Evolutionary conservation across 768 basidiomycete species (phyloP).

Genomic region (Collybiopsis confluens): DNA sequence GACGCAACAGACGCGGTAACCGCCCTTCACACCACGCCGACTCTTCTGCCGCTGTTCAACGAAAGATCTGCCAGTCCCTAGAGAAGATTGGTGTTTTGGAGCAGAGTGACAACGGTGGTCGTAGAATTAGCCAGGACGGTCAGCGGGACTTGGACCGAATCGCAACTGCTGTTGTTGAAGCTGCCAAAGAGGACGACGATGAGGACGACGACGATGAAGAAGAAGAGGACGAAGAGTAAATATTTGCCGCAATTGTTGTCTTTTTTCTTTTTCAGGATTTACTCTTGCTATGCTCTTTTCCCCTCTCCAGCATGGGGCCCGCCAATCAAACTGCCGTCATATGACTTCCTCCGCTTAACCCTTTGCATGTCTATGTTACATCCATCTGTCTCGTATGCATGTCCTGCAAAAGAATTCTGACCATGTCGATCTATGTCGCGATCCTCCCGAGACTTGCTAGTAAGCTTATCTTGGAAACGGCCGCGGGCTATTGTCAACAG

Average conservation of each 20-base stretch:
- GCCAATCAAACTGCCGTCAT: neutral
- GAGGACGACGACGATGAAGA: slow-evolving; percentile 72
- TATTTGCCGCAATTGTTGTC: neutral
- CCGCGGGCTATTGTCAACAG: no score
- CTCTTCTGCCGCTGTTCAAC: slow-evolving; percentile 84
- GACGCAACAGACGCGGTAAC: slow-evolving; percentile 92
- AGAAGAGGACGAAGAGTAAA: slow-evolving; percentile 57
- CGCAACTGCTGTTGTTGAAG: slow-evolving; percentile 84
- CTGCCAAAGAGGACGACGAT: slow-evolving; percentile 66
- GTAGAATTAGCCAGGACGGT: slow-evolving; percentile 95
- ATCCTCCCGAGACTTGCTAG: no score
- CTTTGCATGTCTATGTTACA: slow-evolving; percentile 1
- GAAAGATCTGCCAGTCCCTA: slow-evolving; percentile 92
- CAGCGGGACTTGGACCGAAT: slow-evolving; percentile 94
- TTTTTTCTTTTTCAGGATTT: neutral
- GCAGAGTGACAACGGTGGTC: slow-evolving; percentile 87
- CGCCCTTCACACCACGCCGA: slow-evolving; percentile 93
- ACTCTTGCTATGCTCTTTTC: neutral
- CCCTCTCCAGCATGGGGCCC: neutral
- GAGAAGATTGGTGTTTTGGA: slow-evolving; percentile 99
- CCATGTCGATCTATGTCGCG: neutral
- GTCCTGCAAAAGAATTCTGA: neutral
- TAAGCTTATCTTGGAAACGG: no score
- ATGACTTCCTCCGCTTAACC: slow-evolving; percentile 1
- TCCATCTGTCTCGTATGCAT: neutral